phyloP scores from a whole-genome alignment of 257 asterid species.

The Asclepias syriaca region DNA sequence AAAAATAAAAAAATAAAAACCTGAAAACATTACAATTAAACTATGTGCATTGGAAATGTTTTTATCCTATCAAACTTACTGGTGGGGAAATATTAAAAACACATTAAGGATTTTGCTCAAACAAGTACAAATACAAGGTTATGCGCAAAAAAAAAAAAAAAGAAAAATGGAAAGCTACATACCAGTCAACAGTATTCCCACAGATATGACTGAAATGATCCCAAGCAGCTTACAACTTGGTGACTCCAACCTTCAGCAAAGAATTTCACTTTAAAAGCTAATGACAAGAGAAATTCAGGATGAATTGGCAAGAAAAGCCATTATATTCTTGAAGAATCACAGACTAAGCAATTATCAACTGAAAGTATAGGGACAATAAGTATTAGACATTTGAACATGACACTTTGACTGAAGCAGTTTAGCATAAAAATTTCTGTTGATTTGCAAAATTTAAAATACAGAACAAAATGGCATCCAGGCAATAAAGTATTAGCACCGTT shows the following conservation, averaged over 20 bases:
- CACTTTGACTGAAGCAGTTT: neutral
- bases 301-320: neutral
- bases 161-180: slow-evolving; percentile 3
- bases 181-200: slow-evolving; percentile 93
- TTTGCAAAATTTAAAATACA: neutral
- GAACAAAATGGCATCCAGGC: neutral
- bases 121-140: neutral
- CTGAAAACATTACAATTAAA: neutral
- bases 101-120: neutral
- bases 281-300: slow-evolving; percentile 2
- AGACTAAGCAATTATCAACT: neutral
- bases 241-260: slow-evolving; percentile 77
- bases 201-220: slow-evolving; percentile 68
- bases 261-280: slow-evolving; percentile 20
- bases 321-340: neutral
- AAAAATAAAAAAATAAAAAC: neutral
- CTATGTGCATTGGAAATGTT: neutral
- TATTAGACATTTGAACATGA: neutral
- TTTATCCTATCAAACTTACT: neutral
- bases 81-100: neutral
- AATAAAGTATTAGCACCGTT: neutral
- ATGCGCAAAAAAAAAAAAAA: neutral
- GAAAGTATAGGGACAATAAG: neutral
- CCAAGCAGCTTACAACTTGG: slow-evolving; percentile 93
- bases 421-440: neutral